phyloP scores from a whole-genome alignment of 352 stramenopile species.

The Phytophthora citricola region DNA sequence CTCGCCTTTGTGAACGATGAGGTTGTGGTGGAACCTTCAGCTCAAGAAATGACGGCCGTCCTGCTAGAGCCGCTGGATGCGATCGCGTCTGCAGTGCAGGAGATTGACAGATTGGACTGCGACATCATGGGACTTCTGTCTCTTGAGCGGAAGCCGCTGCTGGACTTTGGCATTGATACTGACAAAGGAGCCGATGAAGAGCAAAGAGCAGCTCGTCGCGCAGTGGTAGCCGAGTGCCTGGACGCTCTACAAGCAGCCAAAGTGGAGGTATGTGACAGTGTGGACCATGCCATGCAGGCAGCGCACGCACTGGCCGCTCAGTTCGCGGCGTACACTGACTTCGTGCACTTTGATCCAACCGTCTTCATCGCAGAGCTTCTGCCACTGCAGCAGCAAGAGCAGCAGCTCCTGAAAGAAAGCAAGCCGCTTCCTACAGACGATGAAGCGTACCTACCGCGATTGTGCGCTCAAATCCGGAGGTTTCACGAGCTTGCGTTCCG shows the following conservation, averaged over 20 bases:
- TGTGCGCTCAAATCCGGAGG: slow-evolving; percentile 72
- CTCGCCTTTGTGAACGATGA: slow-evolving; percentile 54
- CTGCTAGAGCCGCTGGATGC: slow-evolving; percentile 85
- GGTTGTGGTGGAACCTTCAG: slow-evolving; percentile 69
- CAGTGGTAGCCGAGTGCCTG: slow-evolving; percentile 58
- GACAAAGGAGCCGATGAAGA: slow-evolving; percentile 3
- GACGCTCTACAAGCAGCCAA: slow-evolving; percentile 59
- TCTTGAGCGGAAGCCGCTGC: slow-evolving; percentile 63
- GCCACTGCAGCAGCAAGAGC: slow-evolving; percentile 44
- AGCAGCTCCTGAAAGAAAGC: slow-evolving; percentile 32
- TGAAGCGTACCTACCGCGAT: slow-evolving; percentile 45
- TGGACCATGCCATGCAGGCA: slow-evolving; percentile 68
- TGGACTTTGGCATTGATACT: slow-evolving; percentile 56
- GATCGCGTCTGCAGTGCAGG: slow-evolving; percentile 75
- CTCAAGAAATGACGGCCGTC: slow-evolving; percentile 72
- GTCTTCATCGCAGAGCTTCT: slow-evolving; percentile 76
- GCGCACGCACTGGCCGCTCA: slow-evolving; percentile 71
- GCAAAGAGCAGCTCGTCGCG: slow-evolving; percentile 13
- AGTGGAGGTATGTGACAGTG: slow-evolving; percentile 54
- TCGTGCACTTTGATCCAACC: slow-evolving; percentile 81
- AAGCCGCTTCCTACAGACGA: slow-evolving; percentile 23
- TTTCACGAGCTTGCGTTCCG: slow-evolving; percentile 77
- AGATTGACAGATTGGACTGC: slow-evolving; percentile 87
- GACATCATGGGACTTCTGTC: slow-evolving; percentile 92
- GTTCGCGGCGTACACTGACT: slow-evolving; percentile 84